phyloP scores from a whole-genome alignment of 768 basidiomycete genomes.

The Calocybe gangraenosa region DNA sequence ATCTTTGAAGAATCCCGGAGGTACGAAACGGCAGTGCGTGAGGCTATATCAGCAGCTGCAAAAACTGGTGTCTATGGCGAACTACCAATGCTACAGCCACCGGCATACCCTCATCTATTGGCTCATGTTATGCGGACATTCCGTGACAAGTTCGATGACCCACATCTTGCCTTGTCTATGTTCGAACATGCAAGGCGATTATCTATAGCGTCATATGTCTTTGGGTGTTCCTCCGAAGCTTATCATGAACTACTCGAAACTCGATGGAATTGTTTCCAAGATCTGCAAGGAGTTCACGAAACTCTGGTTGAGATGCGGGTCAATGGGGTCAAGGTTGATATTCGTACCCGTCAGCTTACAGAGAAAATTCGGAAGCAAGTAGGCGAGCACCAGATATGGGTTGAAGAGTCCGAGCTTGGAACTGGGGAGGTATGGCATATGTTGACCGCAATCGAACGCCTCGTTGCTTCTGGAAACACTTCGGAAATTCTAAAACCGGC shows the following conservation, averaged over 20 bases:
- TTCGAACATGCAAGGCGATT: slow-evolving; percentile 76
- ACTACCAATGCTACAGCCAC: slow-evolving; percentile 46
- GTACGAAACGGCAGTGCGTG: slow-evolving; percentile 44
- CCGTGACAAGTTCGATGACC: slow-evolving; percentile 74
- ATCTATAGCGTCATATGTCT: slow-evolving; percentile 79
- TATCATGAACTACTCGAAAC: slow-evolving; percentile 88
- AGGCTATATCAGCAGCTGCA: slow-evolving; percentile 27
- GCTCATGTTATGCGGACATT: slow-evolving; percentile 75
- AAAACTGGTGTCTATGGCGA: slow-evolving; percentile 20
- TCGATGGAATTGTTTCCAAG: slow-evolving; percentile 82
- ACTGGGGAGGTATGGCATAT: slow-evolving; percentile 49
- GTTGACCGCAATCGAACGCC: slow-evolving; percentile 46
- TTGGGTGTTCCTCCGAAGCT: slow-evolving; percentile 82
- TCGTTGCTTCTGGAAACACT: slow-evolving; percentile 17
- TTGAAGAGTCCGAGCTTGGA: slow-evolving; percentile 42
- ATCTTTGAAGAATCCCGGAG: slow-evolving; percentile 59
- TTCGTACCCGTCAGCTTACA: slow-evolving; percentile 54
- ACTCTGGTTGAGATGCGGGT: slow-evolving; percentile 78
- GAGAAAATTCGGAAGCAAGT: slow-evolving; percentile 64
- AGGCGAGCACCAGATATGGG: slow-evolving; percentile 48
- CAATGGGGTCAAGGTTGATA: slow-evolving; percentile 70
- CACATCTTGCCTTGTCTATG: slow-evolving; percentile 75
- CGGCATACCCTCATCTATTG: slow-evolving; percentile 71
- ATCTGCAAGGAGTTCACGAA: slow-evolving; percentile 68
- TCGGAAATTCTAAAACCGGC: not conserved